Percentiles rank a stretch among this genome's conserved stretches.
phyloP scores from a whole-genome alignment of 495 filamentous ascomycete species.

The Xylaria acuta region DNA sequence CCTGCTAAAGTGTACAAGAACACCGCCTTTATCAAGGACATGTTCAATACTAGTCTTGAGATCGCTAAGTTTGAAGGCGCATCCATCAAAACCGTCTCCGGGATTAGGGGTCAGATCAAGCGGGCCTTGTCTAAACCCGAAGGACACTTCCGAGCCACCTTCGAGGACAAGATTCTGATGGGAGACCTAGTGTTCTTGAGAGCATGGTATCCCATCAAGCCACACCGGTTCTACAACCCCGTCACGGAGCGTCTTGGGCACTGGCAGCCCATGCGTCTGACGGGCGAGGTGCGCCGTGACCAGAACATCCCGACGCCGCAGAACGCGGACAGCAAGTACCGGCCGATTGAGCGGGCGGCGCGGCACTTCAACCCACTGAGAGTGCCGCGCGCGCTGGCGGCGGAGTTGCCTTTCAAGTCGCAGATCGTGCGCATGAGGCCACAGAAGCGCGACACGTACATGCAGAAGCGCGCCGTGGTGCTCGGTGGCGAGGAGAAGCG shows the following conservation, averaged over 20 bases:
- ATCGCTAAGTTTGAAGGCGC: slow-evolving; percentile 99
- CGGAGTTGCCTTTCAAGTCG: slow-evolving; percentile 88
- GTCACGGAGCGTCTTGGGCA: slow-evolving; percentile 85
- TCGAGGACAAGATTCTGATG: slow-evolving; percentile 97
- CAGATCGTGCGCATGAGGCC: slow-evolving; percentile 84
- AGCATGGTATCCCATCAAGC: slow-evolving; percentile 95
- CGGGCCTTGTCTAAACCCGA: slow-evolving; percentile 88
- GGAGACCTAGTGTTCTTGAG: slow-evolving; percentile 94
- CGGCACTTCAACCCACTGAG: slow-evolving; percentile 94
- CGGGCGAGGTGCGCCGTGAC: slow-evolving; percentile 87
- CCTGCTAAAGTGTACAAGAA: slow-evolving; percentile 99
- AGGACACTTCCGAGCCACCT: slow-evolving; percentile 92
- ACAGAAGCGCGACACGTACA: slow-evolving; percentile 82
- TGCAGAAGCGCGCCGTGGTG: slow-evolving; percentile 93
- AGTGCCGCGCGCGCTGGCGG: slow-evolving; percentile 82
- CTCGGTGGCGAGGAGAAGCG: slow-evolving; percentile 79
- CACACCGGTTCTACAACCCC: slow-evolving; percentile 94
- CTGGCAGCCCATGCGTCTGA: slow-evolving; percentile 91
- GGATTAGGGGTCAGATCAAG: slow-evolving; percentile 96
- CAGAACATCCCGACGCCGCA: slow-evolving; percentile 77
- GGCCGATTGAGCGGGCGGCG: slow-evolving; percentile 75
- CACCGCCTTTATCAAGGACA: slow-evolving; percentile 97
- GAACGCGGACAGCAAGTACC: slow-evolving; percentile 81
- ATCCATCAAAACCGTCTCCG: slow-evolving; percentile 92
- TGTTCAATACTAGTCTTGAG: slow-evolving; percentile 91